A percentile compares a stretch with the other conserved stretches of the same genome.
Conservation (phyloP, 2,329 filamentous ascomycete species). For the Colletotrichum shisoi region DNA sequence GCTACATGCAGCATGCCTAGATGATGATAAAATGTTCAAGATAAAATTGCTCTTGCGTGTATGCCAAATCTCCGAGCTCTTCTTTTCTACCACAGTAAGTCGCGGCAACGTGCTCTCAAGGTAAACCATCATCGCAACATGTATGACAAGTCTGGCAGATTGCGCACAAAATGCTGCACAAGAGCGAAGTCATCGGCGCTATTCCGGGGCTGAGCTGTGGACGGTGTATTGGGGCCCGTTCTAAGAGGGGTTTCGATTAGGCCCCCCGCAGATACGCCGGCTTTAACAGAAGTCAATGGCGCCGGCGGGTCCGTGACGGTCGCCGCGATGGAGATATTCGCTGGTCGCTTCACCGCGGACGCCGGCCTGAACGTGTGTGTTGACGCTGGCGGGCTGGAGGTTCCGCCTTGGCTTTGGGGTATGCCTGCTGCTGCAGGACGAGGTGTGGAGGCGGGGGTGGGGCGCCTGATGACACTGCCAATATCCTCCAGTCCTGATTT, state of each 20-base stretch:
- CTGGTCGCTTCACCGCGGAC: slow-evolving; percentile 26
- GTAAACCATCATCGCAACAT: slow-evolving; percentile 51
- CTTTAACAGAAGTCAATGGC: slow-evolving; percentile 17
- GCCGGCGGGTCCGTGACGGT: slow-evolving; percentile 16
- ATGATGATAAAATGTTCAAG: slow-evolving; percentile 13
- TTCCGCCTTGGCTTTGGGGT: slow-evolving; percentile 26
- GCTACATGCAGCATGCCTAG: slow-evolving; percentile 11
- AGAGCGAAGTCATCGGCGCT: slow-evolving; percentile 46
- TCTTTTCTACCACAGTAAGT: too few species aligned
- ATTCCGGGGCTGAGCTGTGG: slow-evolving; percentile 15
- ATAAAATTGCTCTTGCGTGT: slow-evolving; percentile 9
- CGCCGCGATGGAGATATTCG: slow-evolving; percentile 25
- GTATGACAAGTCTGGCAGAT: slow-evolving; percentile 56
- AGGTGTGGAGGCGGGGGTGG: slow-evolving; percentile 34
- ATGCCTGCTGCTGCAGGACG: slow-evolving; percentile 1
- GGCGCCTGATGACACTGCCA: slow-evolving; percentile 32
- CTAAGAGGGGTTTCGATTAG: slow-evolving; percentile 20
- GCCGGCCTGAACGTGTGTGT: slow-evolving; percentile 22
- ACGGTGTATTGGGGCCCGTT: slow-evolving; percentile 15
- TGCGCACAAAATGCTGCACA: slow-evolving; percentile 49
- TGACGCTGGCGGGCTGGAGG: slow-evolving; percentile 14
- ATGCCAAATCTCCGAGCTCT: not conserved
- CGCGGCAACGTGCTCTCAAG: not conserved
- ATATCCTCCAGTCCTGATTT: slow-evolving; percentile 31
- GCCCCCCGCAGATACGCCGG: slow-evolving; percentile 22